Conservation (phyloP, 192 early-diverging fungal genomes). For the Chytriomyces sp. region DNA sequence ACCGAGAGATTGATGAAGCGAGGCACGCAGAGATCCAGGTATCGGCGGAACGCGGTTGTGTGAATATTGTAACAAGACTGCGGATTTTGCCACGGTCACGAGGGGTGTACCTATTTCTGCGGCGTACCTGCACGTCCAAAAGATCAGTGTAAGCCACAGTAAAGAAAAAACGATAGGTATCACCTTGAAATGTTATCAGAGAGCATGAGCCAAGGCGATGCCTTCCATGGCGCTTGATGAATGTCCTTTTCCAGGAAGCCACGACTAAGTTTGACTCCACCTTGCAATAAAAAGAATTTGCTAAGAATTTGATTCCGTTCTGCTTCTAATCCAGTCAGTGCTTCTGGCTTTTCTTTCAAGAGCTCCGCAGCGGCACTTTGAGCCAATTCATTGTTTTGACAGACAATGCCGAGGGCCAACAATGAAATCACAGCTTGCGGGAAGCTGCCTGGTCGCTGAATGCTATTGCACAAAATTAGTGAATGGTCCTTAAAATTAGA, state of each 20-base stretch:
- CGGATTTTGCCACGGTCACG: slow-evolving; percentile 12
- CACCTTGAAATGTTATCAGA: slow-evolving; percentile 31
- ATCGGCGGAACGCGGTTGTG: neutral
- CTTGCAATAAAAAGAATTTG: slow-evolving; percentile 39
- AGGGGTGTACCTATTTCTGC: slow-evolving; percentile 9
- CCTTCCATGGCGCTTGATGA: slow-evolving; percentile 43
- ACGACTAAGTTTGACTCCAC: slow-evolving; percentile 31
- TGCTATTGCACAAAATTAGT: slow-evolving; percentile 36
- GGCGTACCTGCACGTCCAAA: neutral
- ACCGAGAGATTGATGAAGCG: slow-evolving; percentile 6
- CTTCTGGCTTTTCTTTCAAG: slow-evolving; percentile 49
- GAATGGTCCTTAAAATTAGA: too few relatives aligned
- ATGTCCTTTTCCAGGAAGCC: slow-evolving; percentile 44
- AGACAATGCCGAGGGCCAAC: slow-evolving; percentile 69
- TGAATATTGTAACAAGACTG: slow-evolving; percentile 8
- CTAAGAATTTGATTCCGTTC: slow-evolving; percentile 36
- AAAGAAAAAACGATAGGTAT: neutral
- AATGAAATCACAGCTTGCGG: slow-evolving; percentile 68
- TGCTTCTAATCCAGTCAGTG: slow-evolving; percentile 8
- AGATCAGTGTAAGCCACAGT: neutral
- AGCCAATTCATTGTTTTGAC: slow-evolving; percentile 63
- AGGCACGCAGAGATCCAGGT: neutral
- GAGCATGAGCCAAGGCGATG: slow-evolving; percentile 32
- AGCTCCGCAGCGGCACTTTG: slow-evolving; percentile 67
- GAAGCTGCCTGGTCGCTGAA: slow-evolving; percentile 56